Conservation (phyloP, 805 yeast species). For the Kuraishia cidri region DNA sequence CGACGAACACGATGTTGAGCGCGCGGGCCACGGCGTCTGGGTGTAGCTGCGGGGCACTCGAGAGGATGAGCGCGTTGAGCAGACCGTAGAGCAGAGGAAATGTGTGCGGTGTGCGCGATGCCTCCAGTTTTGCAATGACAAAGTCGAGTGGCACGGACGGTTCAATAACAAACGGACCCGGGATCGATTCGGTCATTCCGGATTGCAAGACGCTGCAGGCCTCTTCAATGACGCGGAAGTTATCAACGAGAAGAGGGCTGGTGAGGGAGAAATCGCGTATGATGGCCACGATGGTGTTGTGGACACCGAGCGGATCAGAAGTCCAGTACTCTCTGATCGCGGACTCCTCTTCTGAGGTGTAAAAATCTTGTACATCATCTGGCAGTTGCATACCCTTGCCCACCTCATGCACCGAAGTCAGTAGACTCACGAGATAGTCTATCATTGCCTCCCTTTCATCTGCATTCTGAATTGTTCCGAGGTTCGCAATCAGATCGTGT, state of each 20-base stretch:
- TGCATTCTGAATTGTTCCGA: constrained; percentile 5
- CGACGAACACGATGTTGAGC: constrained; percentile 26
- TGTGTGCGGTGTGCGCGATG: constrained; percentile 17
- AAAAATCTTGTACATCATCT: constrained; percentile 37
- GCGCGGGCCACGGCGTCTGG: constrained; percentile 24
- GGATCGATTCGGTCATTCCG: constrained; percentile 54
- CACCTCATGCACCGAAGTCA: constrained; percentile 57
- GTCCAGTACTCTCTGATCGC: constrained; percentile 34
- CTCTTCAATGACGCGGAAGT: constrained; percentile 48
- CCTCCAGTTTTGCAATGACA: constrained; percentile 17
- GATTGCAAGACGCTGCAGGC: constrained; percentile 52
- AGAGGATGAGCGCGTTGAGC: constrained; percentile 31
- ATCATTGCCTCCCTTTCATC: constrained; percentile 16
- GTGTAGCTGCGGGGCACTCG: constrained; percentile 22
- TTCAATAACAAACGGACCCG: constrained; percentile 60
- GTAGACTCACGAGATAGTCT: constrained; percentile 45
- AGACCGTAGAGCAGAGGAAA: constrained; percentile 36
- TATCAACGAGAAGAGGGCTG: constrained; percentile 25
- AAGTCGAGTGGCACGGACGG: constrained; percentile 29
- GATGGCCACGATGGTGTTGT: constrained; percentile 28
- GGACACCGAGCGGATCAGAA: constrained; percentile 35
- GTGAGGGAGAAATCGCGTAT: constrained; percentile 33
- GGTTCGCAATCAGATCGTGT: constrained; percentile 5
- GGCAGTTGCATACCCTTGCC: constrained; percentile 64
- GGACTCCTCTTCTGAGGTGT: constrained; percentile 20